These are phyloP conservation scores for Aspergillus amoenus DNA, from an alignment of 2,329 filamentous ascomycete species.

Conservation along the genomic window DNA sequence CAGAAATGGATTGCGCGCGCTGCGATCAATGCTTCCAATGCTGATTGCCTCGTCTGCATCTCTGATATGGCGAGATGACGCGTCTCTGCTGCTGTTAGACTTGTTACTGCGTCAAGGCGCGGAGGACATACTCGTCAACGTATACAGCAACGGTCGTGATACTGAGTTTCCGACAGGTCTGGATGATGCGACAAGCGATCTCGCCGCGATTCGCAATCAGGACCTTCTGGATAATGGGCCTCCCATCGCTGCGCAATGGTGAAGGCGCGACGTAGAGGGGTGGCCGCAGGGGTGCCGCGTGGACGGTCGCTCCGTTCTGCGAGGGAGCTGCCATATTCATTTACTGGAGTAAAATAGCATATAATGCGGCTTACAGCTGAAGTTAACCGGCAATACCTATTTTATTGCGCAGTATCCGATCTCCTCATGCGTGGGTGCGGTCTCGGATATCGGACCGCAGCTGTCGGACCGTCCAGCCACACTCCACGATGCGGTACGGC, in stretches of 20 bases:
- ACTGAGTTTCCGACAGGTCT: slow-evolving; percentile 24
- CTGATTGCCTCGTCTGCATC: slow-evolving; percentile 35
- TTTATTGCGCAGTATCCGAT: neutral
- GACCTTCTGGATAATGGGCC: slow-evolving; percentile 3
- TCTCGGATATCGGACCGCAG: slow-evolving; percentile 2
- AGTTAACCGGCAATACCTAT: neutral
- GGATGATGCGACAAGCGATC: slow-evolving; percentile 29
- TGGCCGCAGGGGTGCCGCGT: neutral
- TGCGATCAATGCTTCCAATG: slow-evolving; percentile 23
- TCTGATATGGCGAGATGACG: slow-evolving; percentile 27
- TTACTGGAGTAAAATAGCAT: no score
- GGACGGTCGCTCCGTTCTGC: no score
- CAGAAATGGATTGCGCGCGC: slow-evolving; percentile 23
- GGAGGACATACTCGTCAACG: slow-evolving; percentile 16
- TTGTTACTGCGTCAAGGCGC: no score
- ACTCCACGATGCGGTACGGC: no score
- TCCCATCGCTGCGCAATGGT: neutral
- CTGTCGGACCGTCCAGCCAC: neutral
- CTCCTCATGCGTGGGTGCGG: neutral
- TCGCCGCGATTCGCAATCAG: slow-evolving; percentile 24
- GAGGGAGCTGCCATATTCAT: no score
- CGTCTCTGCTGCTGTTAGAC: slow-evolving; percentile 21
- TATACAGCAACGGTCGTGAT: slow-evolving; percentile 23
- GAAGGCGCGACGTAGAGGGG: neutral
- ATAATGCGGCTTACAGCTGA: no score